phyloP scores from a whole-genome alignment of 129 eudicot species.

The Glebionis coronaria region DNA sequence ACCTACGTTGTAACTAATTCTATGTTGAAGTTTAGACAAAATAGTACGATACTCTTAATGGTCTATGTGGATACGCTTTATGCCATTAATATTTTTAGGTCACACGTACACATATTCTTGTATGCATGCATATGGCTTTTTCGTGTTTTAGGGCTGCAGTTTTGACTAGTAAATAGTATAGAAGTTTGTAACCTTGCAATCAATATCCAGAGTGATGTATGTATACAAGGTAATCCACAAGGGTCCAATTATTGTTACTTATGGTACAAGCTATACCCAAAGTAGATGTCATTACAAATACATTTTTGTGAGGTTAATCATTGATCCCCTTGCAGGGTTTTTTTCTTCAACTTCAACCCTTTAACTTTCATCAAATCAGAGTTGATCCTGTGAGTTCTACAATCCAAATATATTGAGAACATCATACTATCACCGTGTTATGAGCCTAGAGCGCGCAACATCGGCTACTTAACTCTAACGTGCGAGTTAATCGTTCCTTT shows the following conservation, averaged over 20 bases:
- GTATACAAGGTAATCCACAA: conserved; percentile 25
- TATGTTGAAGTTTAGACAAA: neutral
- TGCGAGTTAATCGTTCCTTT: no score
- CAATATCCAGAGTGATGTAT: conserved; percentile 9
- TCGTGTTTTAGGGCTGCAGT: conserved; percentile 1
- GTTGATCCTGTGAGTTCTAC: neutral
- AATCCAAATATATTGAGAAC: neutral
- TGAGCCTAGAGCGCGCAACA: no score
- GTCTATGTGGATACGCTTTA: neutral
- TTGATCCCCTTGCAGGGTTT: conserved; percentile 17
- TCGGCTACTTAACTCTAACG: no score
- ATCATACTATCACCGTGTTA: neutral
- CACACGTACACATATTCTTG: neutral
- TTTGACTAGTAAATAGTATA: conserved; percentile 17
- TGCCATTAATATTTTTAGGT: neutral
- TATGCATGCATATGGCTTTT: neutral
- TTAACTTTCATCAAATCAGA: neutral
- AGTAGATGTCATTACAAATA: conserved; percentile 27
- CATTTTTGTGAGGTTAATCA: conserved; percentile 5
- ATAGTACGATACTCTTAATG: neutral
- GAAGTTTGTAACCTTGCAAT: conserved; percentile 29
- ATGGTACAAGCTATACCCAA: conserved; percentile 31
- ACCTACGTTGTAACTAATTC: no score
- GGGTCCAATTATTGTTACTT: conserved; percentile 36
- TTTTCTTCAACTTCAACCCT: conserved; percentile 26